Base-by-base conservation (phyloP, 257 asterid genomes). In the Echium plantagineum region DNA sequence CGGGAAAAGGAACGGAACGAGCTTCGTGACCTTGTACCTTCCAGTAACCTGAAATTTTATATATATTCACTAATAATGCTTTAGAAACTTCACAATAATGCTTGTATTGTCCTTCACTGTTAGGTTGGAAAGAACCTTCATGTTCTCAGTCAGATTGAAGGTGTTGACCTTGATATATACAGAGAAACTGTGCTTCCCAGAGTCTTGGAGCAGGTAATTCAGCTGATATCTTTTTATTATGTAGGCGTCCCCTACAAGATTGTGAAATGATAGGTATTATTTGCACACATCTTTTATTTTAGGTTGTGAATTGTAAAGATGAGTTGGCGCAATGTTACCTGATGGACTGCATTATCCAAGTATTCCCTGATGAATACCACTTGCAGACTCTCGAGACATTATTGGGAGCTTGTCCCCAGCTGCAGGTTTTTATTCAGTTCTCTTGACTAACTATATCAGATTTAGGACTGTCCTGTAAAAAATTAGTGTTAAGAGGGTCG, bases 301-400 rank as follows among this genome's bases (percentile, higher is more conserved):
- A 93, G 99, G 94, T 93, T 62, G 97, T 93, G 72, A 93, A 93
- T 73, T 93, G 99, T 79, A 93, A 93, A 81, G 99, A 93, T 71
- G 97, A 89, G 77, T 77, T 93, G 61, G 97, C 99, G 3, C 99
- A 93, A 63, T 83, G 73, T 72, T 93, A 93, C 76, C 76, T 93
- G 85, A 93, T 89, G 97, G 99, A 93, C 80, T 93, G 99, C 78
- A 79, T 93, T 60, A 93, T 93, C 72, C 99, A 93, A 89, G 97
- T 93, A 65, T 93, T 93, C 74, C 96, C 99, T 21, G 99, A 93
- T 70, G 99, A 89, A 73, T 93, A 89, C 62, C 99, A 93, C 72
- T 78, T 93, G 80, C 99, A 89, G 81, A 89, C 95, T 63, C 96
- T 93, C 70, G 99, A 89, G 80, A 84, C 83, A 46, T 77, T 93